A percentile compares a stretch with the other conserved stretches of the same genome.
Conservation (phyloP, 1,284 basidiomycete genomes). For the Malassezia furfur region DNA sequence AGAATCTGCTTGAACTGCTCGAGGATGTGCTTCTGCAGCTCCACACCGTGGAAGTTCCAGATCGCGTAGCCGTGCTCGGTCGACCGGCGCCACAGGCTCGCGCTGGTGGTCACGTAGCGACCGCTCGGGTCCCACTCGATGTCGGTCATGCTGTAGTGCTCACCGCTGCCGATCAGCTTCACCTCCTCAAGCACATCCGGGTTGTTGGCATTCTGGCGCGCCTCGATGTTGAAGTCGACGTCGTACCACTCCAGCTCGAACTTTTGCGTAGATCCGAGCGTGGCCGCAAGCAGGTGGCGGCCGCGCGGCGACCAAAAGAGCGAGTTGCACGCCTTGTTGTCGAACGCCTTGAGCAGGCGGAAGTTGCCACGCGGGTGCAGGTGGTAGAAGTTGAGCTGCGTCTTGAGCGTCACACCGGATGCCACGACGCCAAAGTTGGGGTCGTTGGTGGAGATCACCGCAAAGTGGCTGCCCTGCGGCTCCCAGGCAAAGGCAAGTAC, state of each 20-base stretch:
- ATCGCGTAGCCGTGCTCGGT: slow-evolving; percentile 94
- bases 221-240: slow-evolving; percentile 74
- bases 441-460: slow-evolving; percentile 86
- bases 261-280: slow-evolving; percentile 86
- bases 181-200: slow-evolving; percentile 67
- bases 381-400: slow-evolving; percentile 92
- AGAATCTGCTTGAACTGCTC: slow-evolving; percentile 98
- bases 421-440: slow-evolving; percentile 79
- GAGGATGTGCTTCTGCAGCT: slow-evolving; percentile 74
- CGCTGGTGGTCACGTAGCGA: slow-evolving; percentile 83
- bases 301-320: slow-evolving; percentile 96
- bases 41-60: slow-evolving; percentile 95
- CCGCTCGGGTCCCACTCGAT: slow-evolving; percentile 98
- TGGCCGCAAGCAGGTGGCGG: slow-evolving; percentile 87
- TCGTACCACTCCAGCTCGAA: slow-evolving; percentile 99
- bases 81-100: slow-evolving; percentile 87
- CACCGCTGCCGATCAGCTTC: slow-evolving; percentile 70
- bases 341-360: slow-evolving; percentile 70
- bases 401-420: slow-evolving; percentile 86
- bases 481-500: slow-evolving; percentile 98
- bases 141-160: slow-evolving; percentile 96
- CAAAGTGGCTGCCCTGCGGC: slow-evolving; percentile 88
- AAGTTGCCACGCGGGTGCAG: slow-evolving; percentile 95
- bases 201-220: slow-evolving; percentile 53
- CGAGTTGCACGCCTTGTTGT: slow-evolving; percentile 81